Evolutionary conservation across 2,329 filamentous ascomycete genomes (phyloP), one percentile per base, ranked within the genome.

Genomic region (Xylariaceae sp.): DNA sequence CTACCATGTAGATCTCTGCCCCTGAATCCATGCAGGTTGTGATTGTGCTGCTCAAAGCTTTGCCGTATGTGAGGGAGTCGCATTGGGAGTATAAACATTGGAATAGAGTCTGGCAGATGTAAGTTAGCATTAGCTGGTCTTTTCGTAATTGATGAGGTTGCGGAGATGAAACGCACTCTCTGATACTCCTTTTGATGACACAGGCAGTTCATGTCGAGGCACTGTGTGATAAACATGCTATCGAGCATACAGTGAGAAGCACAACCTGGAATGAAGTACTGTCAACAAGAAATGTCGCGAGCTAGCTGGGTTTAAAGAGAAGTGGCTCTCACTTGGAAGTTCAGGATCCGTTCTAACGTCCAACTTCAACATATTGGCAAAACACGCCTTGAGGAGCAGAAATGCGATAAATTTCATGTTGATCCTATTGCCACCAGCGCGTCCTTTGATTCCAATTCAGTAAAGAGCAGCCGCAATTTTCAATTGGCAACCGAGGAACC

Each of bases 61-160:
- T 54, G 34, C 65, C 65, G 46, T 68, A 68, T 13, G 64, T 51
- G 18, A 48, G 50, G 10, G 61, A 53, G 48, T 67, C 66, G 52
- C 66, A 68, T 55, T 68, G 66, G 1, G 64, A 63, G 42, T 66
- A 66, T n/a, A 68, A 63, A 19, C 66, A 66, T 39, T 66, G 64
- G 44, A 66, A 67, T 17, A 67, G 60, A 3, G 63, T 63, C 65
- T 68, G 1, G 9, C 22, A 2, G 2, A 42, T 49, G 14, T 45
- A 11, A 19, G 48, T 47, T 43, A 50, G 45, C 14, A 28, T 38
- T 14, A 13, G 10, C 3, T 31, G 36, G 2, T 11, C 14, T n/a
- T 9, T 17, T 18, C n/a, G 6, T 14, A 5, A 10, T 5, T 18
- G 3, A 16, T 17, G 31, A 19, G 5, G 16, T 14, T 50, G 4